Evolutionary conservation across 208 protist species (phyloP), one percentile per base, ranked within the genome.

Genomic region (Kentomonas sorsogonicus): DNA sequence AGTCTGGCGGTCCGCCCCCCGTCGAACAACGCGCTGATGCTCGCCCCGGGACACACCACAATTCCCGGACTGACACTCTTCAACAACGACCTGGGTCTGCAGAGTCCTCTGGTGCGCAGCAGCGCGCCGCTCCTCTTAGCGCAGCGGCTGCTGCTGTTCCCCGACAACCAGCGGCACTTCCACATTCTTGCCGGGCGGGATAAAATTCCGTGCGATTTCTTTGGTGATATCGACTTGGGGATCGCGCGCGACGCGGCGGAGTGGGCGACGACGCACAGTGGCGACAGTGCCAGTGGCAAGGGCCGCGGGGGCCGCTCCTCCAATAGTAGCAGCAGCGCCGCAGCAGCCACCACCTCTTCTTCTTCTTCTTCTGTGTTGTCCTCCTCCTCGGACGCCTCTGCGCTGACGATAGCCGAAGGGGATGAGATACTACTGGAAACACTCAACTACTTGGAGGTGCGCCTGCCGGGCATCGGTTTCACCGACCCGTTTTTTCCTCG

Each of bases 141-240:
- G 16, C 71, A 89, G 65, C 78, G 85, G 20, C 54, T 92, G 41
- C 57, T 92, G 48, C 63, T 81, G 20, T 89, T 92, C 52, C 79
- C 85, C 9, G 77, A 76, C 51, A 39, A 66, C 41, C 50, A 79
- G 25, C 72, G 78, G 1, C 74, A 89, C 38, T 89, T 88, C 59
- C 85, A 92, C 43, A 56, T 76, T 27, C 51, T 92, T 13, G 83
- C 78, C 48, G 79, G 85, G 18, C 85, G 85, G n/a, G 69, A 85
- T 40, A 62, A 77, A 53, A 79, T 92, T 27, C 85, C 85, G 30
- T 92, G 85, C 53, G 85, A 92, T 66, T 92, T 92, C 62, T 92
- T 74, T 52, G 85, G 78, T 0, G 85, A 92, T 60, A 60, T 92
- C 36, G 85, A 92, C 34, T 58, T 92, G 6, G 78, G 70, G 9